Evolutionary conservation across 768 basidiomycete genomes (phyloP).

Genomic region (Scleroderma citrinum): DNA sequence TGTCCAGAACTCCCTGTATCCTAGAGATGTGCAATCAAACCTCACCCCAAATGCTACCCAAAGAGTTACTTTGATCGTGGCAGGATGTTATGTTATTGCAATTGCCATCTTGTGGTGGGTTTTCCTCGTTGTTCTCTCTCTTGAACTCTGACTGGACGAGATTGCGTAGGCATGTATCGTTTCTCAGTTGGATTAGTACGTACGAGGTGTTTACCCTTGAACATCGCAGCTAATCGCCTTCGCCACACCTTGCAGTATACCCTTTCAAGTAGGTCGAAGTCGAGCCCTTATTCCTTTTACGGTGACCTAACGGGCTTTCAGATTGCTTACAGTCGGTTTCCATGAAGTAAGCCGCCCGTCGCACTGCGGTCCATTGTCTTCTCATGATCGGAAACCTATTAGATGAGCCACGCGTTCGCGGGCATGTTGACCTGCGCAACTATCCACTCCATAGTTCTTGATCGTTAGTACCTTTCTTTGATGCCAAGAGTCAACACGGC

Average conservation of each 20-base stretch:
- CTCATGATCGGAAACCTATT: slow-evolving; percentile 1
- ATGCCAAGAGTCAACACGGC: not conserved
- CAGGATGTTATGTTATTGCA: slow-evolving; percentile 63
- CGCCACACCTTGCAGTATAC: slow-evolving; percentile 51
- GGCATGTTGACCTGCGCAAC: slow-evolving; percentile 82
- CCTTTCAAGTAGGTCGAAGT: slow-evolving; percentile 78
- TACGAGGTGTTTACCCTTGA: slow-evolving; percentile 9
- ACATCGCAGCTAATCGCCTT: slow-evolving; percentile 2
- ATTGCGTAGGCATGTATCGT: slow-evolving; percentile 64
- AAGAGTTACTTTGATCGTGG: slow-evolving; percentile 71
- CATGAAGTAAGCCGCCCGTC: slow-evolving; percentile 56
- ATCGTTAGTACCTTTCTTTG: slow-evolving; percentile 52
- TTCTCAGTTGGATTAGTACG: slow-evolving; percentile 69
- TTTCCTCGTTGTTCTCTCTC: not conserved
- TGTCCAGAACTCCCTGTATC: slow-evolving; percentile 13
- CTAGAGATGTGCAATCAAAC: slow-evolving; percentile 22
- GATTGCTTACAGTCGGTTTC: slow-evolving; percentile 81
- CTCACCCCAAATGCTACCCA: slow-evolving; percentile 71
- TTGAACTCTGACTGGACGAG: slow-evolving; percentile 1
- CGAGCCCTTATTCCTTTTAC: not conserved
- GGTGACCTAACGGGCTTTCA: slow-evolving; percentile 26
- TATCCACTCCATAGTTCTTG: slow-evolving; percentile 80
- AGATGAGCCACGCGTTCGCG: slow-evolving; percentile 85
- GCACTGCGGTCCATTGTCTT: slow-evolving; percentile 4
- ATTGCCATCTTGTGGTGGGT: slow-evolving; percentile 80